phyloP scores from a whole-genome alignment of 139 green algal genomes.

The Haematococcus lacustris region DNA sequence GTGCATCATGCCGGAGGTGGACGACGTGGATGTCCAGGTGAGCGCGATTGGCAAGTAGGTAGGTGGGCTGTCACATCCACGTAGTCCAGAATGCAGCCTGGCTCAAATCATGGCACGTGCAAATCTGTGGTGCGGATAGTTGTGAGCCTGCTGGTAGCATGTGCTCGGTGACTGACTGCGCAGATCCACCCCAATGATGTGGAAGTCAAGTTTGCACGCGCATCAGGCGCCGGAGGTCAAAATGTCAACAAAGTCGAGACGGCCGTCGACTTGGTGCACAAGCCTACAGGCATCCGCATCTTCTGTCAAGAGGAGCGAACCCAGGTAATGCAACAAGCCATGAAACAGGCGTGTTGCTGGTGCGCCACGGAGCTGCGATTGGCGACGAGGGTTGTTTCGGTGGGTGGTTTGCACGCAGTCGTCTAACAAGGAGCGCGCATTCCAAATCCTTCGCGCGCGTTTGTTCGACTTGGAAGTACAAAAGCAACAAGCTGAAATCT shows the following conservation, averaged over 20 bases:
- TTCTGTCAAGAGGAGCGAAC: constrained; percentile 86
- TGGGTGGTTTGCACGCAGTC: no score
- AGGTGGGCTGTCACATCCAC: no score
- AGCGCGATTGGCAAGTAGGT: no score
- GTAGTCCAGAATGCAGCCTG: no score
- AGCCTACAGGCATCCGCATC: constrained; percentile 79
- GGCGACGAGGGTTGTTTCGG: no score
- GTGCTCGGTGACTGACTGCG: no score
- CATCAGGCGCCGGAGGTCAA: constrained; percentile 35
- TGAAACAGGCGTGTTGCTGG: no score
- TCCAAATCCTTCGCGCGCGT: constrained; percentile 77
- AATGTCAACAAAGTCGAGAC: constrained; percentile 86
- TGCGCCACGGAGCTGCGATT: no score
- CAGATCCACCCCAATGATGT: constrained; percentile 54
- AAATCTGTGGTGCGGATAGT: no score
- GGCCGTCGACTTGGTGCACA: constrained; percentile 95
- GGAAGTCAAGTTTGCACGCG: constrained; percentile 52
- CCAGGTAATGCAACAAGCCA: no score
- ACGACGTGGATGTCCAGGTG: constrained; percentile 53
- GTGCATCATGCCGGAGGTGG: constrained; percentile 81
- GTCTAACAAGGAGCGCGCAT: constrained; percentile 88
- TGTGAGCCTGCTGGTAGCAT: no score
- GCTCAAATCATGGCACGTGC: no score
- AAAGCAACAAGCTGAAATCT: constrained; percentile 58
- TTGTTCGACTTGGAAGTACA: constrained; percentile 86